phyloP scores from a whole-genome alignment of 257 asterid genomes.

The Fraxinus excelsior region DNA sequence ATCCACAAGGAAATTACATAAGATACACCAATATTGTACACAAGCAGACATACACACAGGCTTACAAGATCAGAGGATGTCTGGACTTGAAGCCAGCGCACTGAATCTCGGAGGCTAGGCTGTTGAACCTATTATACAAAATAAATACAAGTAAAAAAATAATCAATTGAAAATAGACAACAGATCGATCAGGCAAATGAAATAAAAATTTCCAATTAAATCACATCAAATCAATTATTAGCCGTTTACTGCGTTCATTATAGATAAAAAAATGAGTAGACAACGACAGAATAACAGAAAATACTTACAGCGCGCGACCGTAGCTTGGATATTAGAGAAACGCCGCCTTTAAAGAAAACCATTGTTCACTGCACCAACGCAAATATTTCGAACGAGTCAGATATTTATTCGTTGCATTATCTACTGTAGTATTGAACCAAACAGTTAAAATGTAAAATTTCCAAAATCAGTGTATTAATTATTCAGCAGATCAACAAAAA shows the following conservation, averaged over 20 bases:
- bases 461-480: no score
- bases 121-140: constrained; percentile 53
- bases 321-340: constrained; percentile 43
- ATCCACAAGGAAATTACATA: background rate
- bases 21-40: background rate
- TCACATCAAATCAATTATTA: background rate
- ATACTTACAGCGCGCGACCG: constrained; percentile 46
- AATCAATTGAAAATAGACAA: background rate
- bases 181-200: background rate
- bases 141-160: background rate
- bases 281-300: background rate
- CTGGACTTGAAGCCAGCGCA: constrained; percentile 93
- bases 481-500: no score
- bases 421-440: background rate
- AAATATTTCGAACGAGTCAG: constrained; percentile 8
- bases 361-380: constrained; percentile 28
- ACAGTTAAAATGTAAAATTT: background rate
- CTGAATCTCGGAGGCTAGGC: constrained; percentile 55
- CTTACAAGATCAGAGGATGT: constrained; percentile 70
- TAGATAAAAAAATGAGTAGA: background rate
- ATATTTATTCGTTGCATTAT: background rate
- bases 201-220: background rate
- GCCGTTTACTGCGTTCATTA: background rate
- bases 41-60: background rate
- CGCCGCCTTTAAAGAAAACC: constrained; percentile 39